phyloP scores from a whole-genome alignment of 257 asterid species.

The Knoxia roxburghii region DNA sequence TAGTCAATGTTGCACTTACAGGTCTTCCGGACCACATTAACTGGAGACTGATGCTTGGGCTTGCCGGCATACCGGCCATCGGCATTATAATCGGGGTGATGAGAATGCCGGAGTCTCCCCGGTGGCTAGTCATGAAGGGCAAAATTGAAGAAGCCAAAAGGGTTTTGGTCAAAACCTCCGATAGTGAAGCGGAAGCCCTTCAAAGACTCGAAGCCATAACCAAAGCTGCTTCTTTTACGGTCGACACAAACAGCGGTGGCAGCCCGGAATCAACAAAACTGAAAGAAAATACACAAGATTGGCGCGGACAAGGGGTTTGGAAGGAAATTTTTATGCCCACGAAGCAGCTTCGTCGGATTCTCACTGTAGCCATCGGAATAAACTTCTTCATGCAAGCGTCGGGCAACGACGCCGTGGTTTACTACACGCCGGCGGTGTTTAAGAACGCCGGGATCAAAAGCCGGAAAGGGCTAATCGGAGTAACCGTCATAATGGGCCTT shows the following conservation, averaged over 20 bases:
- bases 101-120: conserved; percentile 83
- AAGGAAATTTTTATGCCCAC: conserved; percentile 52
- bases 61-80: conserved; percentile 62
- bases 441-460: conserved; percentile 57
- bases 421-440: conserved; percentile 81
- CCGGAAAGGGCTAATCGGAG: conserved; percentile 49
- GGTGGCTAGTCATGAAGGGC: conserved; percentile 81
- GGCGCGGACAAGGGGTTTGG: conserved; percentile 64
- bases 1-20: conserved; percentile 47
- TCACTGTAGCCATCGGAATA: conserved; percentile 63
- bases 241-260: not conserved
- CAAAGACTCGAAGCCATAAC: conserved; percentile 48
- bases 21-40: conserved; percentile 36
- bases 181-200: conserved; percentile 50
- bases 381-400: conserved; percentile 95
- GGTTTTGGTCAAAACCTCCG: conserved; percentile 52
- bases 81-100: conserved; percentile 48
- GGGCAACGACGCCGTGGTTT: conserved; percentile 80
- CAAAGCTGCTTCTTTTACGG: conserved; percentile 23
- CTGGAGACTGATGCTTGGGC: conserved; percentile 89
- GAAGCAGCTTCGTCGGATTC: conserved; percentile 45
- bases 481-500: conserved; percentile 65
- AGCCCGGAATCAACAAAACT: not conserved
- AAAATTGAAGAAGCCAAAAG: conserved; percentile 40
- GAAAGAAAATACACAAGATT: not conserved